These are phyloP conservation scores for Malus hybrid DNA, from an alignment of 331 rosid species.

Conservation along the genomic window DNA sequence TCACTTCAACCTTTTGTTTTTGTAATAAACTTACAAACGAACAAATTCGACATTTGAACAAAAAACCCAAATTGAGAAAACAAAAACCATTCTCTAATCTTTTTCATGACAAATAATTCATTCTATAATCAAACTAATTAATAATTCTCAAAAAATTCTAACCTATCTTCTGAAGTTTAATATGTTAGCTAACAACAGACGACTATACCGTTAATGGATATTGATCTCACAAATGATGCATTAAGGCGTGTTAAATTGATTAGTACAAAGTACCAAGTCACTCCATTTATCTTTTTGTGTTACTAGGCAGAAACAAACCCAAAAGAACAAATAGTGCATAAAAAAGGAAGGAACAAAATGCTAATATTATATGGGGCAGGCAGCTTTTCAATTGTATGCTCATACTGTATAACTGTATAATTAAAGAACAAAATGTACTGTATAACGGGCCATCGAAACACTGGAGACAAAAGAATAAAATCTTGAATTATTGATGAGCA, in stretches of 20 bases:
- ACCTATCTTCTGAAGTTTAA: not conserved
- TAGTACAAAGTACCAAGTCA: not conserved
- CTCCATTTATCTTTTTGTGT: not conserved
- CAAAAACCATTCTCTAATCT: not conserved
- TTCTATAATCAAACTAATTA: not conserved
- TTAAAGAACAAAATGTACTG: not conserved
- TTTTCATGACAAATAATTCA: not conserved
- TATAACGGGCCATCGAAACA: constrained; percentile 3
- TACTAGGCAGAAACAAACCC: not conserved
- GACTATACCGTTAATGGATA: not conserved
- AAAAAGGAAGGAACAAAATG: not conserved
- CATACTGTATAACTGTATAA: no score
- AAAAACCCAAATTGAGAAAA: not conserved
- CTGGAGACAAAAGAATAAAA: constrained; percentile 7
- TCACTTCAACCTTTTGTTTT: not conserved
- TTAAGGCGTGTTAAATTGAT: not conserved
- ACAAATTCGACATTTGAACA: not conserved
- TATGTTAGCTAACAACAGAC: not conserved
- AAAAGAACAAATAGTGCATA: not conserved
- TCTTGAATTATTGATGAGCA: constrained; percentile 5
- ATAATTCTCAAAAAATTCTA: not conserved
- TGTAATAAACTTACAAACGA: not conserved
- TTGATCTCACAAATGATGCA: not conserved
- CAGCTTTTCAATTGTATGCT: not conserved
- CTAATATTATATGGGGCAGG: not conserved